Evolutionary conservation across 192 early-diverging fungal genomes (phyloP), one percentile per base, ranked within the genome.

Genomic region (Rhizophagus prolifer): DNA sequence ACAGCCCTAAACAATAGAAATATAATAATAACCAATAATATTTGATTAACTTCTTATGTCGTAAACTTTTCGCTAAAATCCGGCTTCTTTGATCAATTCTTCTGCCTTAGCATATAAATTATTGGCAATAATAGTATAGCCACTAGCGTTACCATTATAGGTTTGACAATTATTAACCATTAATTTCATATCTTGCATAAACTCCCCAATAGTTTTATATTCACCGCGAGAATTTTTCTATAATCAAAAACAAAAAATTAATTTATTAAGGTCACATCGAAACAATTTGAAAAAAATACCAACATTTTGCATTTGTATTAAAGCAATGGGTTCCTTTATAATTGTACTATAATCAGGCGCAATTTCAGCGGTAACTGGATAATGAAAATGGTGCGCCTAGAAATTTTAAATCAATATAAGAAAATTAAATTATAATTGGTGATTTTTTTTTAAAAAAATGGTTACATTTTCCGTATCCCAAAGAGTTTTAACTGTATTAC

Each of bases 291-390:
- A 28, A 63, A 14, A 63, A 63, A 79, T 79, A 71, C 84, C 82
- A 63, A 87, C 88, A 44, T 89, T 85, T 7, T 83, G 70, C 79
- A 91, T 90, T 14, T 86, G 80, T 30, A 85, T 82, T 25, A 91
- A 72, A 46, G 82, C 86, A 6, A 82, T 84, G 0, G 90, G 90
- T 5, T 84, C 80, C 72, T 84, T 84, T 23, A 90, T 80, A 26
- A 88, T 68, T 34, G 62, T 75, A 41, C 86, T 82, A 31, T 91
- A 91, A 12, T 87, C 89, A 16, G 85, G 85, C 13, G 88, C 82
- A 31, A 80, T 70, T 58, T 80, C 78, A 12, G 72, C 65, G 4
- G 82, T 82, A 1, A 90, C 88, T 0, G 90, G 88, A 12, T 69
- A 38, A 64, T 54, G 50, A 54, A 54, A 54, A 54, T 54, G 50